Conservation (phyloP, 2,329 filamentous ascomycete genomes). For the Xenosphaeropsis pyriputrescens region DNA sequence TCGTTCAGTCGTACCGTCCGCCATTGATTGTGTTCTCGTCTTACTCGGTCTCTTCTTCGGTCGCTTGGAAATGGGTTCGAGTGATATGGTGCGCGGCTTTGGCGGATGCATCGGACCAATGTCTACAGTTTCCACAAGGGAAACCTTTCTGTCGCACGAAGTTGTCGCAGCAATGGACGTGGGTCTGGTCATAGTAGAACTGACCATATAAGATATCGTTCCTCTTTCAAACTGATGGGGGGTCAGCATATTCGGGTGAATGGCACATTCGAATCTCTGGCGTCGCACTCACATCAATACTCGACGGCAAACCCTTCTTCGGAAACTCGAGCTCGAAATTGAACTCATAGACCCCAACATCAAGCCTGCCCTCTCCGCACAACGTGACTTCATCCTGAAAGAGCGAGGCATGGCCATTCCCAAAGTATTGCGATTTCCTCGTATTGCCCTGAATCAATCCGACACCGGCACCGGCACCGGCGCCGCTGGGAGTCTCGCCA, state of each 20-base stretch:
- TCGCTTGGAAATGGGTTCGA: conserved; percentile 72
- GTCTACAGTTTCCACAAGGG: conserved; percentile 70
- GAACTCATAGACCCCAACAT: conserved; percentile 65
- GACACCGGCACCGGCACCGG: conserved; percentile 15
- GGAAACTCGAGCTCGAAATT: conserved; percentile 63
- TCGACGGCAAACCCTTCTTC: conserved; percentile 61
- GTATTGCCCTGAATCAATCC: conserved; percentile 18
- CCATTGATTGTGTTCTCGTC: conserved; percentile 3
- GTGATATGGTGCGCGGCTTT: conserved; percentile 67
- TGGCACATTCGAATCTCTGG: no score
- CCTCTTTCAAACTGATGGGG: conserved; percentile 73
- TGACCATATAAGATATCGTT: conserved; percentile 82
- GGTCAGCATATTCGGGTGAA: conserved; percentile 4
- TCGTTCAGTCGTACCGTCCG: conserved; percentile 10
- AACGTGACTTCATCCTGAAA: conserved; percentile 74
- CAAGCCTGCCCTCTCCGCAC: conserved; percentile 63
- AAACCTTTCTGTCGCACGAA: conserved; percentile 68
- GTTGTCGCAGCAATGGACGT: conserved; percentile 71
- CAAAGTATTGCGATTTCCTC: conserved; percentile 40
- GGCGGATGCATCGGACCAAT: conserved; percentile 62
- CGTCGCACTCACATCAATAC: conserved; percentile 64
- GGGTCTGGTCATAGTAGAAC: conserved; percentile 77
- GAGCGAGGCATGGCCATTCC: conserved; percentile 65
- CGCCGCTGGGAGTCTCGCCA: conserved; percentile 29
- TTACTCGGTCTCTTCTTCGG: conserved; percentile 30